Evolutionary conservation across 139 green algal genomes (phyloP).

Genomic region (Tetraselmis chui): DNA sequence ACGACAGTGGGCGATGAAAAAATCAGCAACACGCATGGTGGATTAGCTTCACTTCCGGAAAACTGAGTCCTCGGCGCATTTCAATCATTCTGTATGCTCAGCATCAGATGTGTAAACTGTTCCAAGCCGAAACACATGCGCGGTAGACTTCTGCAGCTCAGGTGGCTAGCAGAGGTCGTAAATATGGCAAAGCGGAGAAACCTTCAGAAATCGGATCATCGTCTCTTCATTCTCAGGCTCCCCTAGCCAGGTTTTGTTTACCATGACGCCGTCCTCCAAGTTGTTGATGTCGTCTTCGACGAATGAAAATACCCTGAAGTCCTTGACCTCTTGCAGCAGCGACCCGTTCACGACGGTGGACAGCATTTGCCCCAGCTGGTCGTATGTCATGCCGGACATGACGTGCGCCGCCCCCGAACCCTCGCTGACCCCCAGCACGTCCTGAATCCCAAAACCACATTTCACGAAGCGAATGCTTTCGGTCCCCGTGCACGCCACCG

Average conservation of each 20-base stretch:
- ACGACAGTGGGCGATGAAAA: too few species aligned
- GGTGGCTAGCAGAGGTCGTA: too few species aligned
- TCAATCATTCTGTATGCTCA: too few species aligned
- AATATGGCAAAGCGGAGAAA: too few species aligned
- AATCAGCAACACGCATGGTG: too few species aligned
- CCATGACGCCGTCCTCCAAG: background rate
- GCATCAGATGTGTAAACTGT: too few species aligned
- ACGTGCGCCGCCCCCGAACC: background rate
- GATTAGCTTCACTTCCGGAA: too few species aligned
- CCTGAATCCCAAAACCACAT: background rate
- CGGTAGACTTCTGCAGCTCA: too few species aligned
- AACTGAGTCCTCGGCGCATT: too few species aligned
- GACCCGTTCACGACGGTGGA: background rate
- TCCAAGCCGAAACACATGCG: too few species aligned
- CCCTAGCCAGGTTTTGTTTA: background rate
- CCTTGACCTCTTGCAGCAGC: background rate
- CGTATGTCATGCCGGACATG: background rate
- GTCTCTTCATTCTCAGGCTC: background rate
- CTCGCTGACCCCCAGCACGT: background rate
- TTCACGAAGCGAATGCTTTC: background rate
- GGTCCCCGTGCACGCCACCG: background rate
- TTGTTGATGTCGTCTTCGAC: background rate
- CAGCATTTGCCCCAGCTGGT: background rate
- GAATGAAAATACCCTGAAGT: background rate
- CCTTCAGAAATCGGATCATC: background rate